Evolutionary conservation across 306 rosid species (phyloP).

Genomic region (Castanospermum australe): DNA sequence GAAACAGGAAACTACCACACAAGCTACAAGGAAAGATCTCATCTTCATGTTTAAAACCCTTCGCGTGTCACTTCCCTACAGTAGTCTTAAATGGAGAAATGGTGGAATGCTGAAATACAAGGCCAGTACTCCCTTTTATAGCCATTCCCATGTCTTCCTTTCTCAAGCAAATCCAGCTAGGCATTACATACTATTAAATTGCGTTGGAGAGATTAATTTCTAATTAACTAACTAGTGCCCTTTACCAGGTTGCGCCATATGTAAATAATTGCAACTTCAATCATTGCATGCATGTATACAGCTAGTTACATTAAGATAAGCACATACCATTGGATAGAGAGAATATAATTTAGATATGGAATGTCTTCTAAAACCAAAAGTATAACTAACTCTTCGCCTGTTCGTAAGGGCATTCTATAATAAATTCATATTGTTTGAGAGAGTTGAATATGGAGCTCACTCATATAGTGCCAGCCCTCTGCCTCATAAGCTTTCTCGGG

Average conservation of each 20-base stretch:
- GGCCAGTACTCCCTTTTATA: constrained; percentile 14
- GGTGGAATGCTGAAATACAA: not conserved
- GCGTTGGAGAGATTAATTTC: not conserved
- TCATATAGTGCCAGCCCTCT: not conserved
- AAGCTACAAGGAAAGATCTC: constrained; percentile 18
- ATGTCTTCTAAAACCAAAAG: not conserved
- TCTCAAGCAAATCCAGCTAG: not conserved
- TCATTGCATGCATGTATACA: not conserved
- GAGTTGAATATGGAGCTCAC: not conserved
- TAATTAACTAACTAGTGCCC: not conserved
- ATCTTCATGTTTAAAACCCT: constrained; percentile 27
- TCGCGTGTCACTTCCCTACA: not conserved
- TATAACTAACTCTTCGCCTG: not conserved
- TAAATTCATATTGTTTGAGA: not conserved
- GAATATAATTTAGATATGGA: not conserved
- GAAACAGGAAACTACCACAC: constrained; percentile 9
- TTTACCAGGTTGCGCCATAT: not conserved
- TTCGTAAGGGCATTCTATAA: not conserved
- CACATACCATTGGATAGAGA: not conserved
- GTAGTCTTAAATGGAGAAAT: not conserved
- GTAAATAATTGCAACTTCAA: not conserved
- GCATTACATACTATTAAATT: constrained; percentile 4
- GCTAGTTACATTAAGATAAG: constrained; percentile 1
- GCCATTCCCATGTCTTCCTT: not conserved
- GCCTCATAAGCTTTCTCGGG: not conserved